phyloP scores from a whole-genome alignment of 306 rosid species.

The Oemleria cerasiformis region DNA sequence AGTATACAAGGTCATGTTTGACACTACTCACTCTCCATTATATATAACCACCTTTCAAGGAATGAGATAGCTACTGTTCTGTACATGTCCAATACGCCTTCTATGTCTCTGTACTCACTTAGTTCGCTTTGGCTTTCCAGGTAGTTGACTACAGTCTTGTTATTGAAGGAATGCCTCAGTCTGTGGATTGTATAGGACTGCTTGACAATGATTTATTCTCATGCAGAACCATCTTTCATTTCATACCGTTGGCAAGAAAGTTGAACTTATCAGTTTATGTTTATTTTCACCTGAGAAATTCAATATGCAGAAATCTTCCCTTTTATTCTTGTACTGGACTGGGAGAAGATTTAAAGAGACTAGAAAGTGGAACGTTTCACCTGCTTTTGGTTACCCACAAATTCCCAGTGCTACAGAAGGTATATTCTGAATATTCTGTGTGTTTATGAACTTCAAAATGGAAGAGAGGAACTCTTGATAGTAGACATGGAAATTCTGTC shows the following conservation, averaged over 20 bases:
- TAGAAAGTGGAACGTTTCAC: conserved; percentile 58
- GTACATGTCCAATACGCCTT: conserved; percentile 11
- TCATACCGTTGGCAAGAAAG: conserved; percentile 36
- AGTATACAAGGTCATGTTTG: conserved; percentile 61
- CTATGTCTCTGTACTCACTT: conserved; percentile 26
- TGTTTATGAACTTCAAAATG: not conserved
- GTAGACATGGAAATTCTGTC: not conserved
- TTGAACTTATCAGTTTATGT: conserved; percentile 36
- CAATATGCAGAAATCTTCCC: conserved; percentile 50
- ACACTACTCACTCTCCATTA: conserved; percentile 4
- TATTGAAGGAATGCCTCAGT: conserved; percentile 49
- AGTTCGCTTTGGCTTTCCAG: conserved; percentile 43
- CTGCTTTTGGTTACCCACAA: conserved; percentile 69
- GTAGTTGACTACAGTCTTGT: conserved; percentile 59
- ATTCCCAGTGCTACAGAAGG: conserved; percentile 66
- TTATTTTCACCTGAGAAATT: conserved; percentile 51
- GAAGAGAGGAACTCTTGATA: conserved; percentile 1
- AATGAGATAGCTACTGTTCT: conserved; percentile 8
- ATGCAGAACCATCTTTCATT: conserved; percentile 57
- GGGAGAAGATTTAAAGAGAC: conserved; percentile 39
- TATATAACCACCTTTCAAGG: conserved; percentile 1
- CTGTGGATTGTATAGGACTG: conserved; percentile 35
- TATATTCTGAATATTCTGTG: conserved; percentile 21
- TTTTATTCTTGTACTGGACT: conserved; percentile 29
- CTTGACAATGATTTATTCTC: conserved; percentile 45